Percentiles rank a stretch among this genome's conserved stretches.
These are phyloP conservation scores for Penicillium sp. DNA, from an alignment of 2,329 filamentous ascomycete genomes.

Conservation along the genomic window DNA sequence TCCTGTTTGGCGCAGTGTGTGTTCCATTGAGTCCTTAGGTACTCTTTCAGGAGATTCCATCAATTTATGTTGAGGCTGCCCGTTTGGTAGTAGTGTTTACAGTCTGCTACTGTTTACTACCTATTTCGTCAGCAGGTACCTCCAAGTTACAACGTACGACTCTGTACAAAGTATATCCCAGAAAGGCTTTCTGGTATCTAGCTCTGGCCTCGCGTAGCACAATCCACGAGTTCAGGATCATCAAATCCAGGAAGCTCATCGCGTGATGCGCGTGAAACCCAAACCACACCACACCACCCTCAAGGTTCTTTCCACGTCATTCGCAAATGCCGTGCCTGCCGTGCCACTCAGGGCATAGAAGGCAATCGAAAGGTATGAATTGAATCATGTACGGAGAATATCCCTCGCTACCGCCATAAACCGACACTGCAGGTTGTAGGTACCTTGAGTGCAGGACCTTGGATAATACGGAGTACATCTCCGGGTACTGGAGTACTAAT, in stretches of 20 bases:
- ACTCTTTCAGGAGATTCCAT: not conserved
- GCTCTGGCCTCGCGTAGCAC: too few relatives aligned
- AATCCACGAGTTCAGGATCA: too few relatives aligned
- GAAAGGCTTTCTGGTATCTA: too few relatives aligned
- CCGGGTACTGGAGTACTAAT: not conserved
- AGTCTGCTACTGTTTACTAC: too few relatives aligned
- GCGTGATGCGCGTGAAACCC: slow-evolving; percentile 19
- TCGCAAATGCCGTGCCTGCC: not conserved
- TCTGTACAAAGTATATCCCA: too few relatives aligned
- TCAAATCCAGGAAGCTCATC: slow-evolving; percentile 7
- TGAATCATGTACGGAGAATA: not conserved
- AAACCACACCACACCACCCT: not conserved
- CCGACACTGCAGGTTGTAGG: not conserved
- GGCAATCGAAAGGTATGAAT: not conserved
- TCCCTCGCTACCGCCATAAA: not conserved
- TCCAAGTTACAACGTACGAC: not conserved
- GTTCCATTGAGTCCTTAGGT: not conserved
- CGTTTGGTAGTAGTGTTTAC: too few relatives aligned
- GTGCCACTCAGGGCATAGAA: not conserved
- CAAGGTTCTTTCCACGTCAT: not conserved
- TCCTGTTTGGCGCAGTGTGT: not conserved
- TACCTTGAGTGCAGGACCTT: not conserved
- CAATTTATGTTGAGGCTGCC: not conserved
- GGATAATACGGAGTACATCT: too few relatives aligned
- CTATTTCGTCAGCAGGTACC: not conserved